Conservation (phyloP, 2,329 filamentous ascomycete genomes). For the Exophiala aquamarina region DNA sequence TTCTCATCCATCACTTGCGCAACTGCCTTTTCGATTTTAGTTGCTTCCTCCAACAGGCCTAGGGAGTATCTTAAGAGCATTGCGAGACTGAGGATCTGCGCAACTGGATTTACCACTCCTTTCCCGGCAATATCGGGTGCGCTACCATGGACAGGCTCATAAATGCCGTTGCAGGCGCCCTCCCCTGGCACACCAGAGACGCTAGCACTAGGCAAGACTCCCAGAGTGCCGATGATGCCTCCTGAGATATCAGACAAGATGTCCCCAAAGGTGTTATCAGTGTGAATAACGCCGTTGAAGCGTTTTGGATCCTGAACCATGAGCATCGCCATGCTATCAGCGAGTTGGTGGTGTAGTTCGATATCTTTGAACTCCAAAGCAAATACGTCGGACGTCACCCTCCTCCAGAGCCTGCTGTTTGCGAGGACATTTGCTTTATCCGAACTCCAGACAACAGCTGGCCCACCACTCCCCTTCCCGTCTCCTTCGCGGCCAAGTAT, state of each 20-base stretch:
- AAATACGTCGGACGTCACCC: conserved; percentile 77
- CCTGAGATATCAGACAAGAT: conserved; percentile 91
- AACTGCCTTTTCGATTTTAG: conserved; percentile 76
- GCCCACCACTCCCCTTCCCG: too few species aligned
- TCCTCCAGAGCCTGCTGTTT: conserved; percentile 80
- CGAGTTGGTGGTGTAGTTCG: conserved; percentile 78
- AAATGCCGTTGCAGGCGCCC: conserved; percentile 69
- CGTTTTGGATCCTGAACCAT: conserved; percentile 84
- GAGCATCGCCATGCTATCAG: conserved; percentile 87
- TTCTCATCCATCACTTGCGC: conserved; percentile 67
- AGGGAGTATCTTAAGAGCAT: conserved; percentile 99
- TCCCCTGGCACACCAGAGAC: conserved; percentile 68
- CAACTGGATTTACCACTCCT: conserved; percentile 94
- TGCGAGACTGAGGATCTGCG: conserved; percentile 89
- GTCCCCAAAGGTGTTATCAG: conserved; percentile 88
- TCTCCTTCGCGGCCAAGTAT: conserved; percentile 59
- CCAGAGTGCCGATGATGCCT: conserved; percentile 83
- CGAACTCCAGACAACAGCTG: conserved; percentile 52
- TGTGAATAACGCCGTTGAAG: conserved; percentile 83
- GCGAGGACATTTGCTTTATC: conserved; percentile 95
- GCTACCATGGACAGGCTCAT: conserved; percentile 97
- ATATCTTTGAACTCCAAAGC: conserved; percentile 80
- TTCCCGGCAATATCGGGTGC: conserved; percentile 96
- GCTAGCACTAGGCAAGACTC: conserved; percentile 81
- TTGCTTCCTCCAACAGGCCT: conserved; percentile 70